These are phyloP conservation scores for Luffa aegyptiaca DNA, from an alignment of 306 rosid genomes.

Conservation along the genomic window DNA sequence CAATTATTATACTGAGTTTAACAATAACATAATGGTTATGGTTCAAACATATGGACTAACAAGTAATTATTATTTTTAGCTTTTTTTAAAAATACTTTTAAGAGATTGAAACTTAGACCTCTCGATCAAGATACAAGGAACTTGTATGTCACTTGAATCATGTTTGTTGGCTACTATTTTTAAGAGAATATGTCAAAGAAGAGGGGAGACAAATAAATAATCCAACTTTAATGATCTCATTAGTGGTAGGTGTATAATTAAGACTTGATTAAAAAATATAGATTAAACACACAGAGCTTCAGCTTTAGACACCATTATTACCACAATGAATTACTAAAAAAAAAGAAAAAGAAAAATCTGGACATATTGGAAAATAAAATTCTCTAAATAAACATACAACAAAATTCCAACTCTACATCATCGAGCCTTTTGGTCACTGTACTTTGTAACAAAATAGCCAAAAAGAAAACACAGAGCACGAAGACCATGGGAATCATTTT, in stretches of 20 bases:
- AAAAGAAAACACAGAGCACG: not conserved
- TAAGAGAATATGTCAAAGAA: not conserved
- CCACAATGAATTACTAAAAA: not conserved
- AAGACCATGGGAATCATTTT: not conserved
- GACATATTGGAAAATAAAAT: not conserved
- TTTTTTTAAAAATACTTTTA: too few species aligned
- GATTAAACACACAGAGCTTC: not conserved
- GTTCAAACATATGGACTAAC: too few species aligned
- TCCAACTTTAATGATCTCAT: not conserved
- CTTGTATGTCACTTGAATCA: too few species aligned
- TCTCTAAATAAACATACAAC: constrained; percentile 1
- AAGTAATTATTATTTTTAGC: too few species aligned
- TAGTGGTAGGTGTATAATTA: not conserved
- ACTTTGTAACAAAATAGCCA: not conserved
- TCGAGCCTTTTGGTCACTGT: not conserved
- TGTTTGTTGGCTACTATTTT: too few species aligned
- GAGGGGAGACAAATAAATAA: not conserved
- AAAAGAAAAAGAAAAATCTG: not conserved
- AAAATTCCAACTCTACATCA: constrained; percentile 11
- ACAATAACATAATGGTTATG: too few species aligned
- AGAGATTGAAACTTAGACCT: too few species aligned
- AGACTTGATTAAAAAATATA: not conserved
- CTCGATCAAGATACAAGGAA: too few species aligned
- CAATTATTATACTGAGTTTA: too few species aligned
- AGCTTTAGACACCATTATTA: not conserved